Conservation (phyloP, 179 eudicot genomes). For the Gypsophila paniculata region DNA sequence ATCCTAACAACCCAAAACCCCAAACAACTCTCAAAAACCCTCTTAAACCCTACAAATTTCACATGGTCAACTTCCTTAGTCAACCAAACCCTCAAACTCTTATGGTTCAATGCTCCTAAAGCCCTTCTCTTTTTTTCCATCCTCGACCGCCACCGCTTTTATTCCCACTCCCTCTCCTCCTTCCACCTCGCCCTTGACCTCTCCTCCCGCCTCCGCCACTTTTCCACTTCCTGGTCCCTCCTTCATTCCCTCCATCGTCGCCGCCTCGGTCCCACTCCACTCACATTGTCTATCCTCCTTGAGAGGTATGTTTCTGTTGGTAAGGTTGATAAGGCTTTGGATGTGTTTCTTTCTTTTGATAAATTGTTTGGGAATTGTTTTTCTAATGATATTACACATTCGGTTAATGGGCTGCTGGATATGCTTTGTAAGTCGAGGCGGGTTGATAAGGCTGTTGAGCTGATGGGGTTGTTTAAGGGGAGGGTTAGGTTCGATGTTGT, state of each 20-base stretch:
- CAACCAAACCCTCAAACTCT: conserved; percentile 53
- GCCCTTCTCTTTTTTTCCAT: conserved; percentile 70
- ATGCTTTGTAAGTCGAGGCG: conserved; percentile 69
- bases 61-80: conserved; percentile 52
- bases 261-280: conserved; percentile 57
- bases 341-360: conserved; percentile 66
- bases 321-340: conserved; percentile 67
- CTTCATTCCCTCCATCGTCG: conserved; percentile 46
- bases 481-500: conserved; percentile 65
- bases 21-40: conserved; percentile 37
- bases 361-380: conserved; percentile 36
- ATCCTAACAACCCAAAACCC: conserved; percentile 36
- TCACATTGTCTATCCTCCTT: conserved; percentile 61
- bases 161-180: conserved; percentile 50
- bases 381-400: conserved; percentile 50
- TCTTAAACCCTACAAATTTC: conserved; percentile 18
- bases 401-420: conserved; percentile 67
- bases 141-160: conserved; percentile 48
- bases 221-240: conserved; percentile 44
- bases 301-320: conserved; percentile 74
- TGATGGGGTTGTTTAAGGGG: conserved; percentile 46
- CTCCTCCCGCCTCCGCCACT: conserved; percentile 68
- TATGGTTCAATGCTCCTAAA: conserved; percentile 92
- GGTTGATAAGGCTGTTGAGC: conserved; percentile 60
- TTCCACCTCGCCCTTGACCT: conserved; percentile 72